phyloP scores from a whole-genome alignment of 306 rosid species.

The Trifolium fragiferum region DNA sequence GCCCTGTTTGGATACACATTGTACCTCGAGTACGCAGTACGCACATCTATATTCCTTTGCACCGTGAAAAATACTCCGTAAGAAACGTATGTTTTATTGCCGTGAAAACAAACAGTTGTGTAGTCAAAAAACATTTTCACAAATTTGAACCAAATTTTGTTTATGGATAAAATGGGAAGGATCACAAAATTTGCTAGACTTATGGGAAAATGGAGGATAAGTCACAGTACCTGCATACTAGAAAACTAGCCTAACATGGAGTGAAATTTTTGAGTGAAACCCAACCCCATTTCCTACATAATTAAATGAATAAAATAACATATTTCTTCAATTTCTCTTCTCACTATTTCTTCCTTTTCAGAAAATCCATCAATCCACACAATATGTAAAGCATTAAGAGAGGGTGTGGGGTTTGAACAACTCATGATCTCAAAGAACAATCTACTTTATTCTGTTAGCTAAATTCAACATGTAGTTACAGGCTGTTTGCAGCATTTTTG shows the following conservation, averaged over 20 bases:
- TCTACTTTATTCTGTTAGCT: constrained; percentile 2
- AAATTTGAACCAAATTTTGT: no score
- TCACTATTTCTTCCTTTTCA: background rate
- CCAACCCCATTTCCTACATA: background rate
- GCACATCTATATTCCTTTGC: no score
- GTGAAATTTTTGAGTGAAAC: background rate
- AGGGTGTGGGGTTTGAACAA: background rate
- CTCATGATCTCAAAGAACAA: background rate
- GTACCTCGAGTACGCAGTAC: no score
- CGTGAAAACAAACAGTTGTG: no score
- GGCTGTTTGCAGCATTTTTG: background rate
- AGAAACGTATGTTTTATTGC: no score
- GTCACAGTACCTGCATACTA: background rate
- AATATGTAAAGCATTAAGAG: background rate
- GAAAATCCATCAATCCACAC: constrained; percentile 8
- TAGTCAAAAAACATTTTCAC: no score
- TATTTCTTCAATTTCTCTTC: background rate
- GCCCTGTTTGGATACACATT: no score
- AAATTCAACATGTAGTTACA: background rate
- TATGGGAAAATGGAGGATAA: background rate
- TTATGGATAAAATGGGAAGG: no score
- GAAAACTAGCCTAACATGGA: background rate
- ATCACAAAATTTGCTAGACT: background rate
- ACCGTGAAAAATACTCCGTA: no score
- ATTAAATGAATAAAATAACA: background rate